Evolutionary conservation across 768 basidiomycete genomes (phyloP), one percentile per base, ranked within the genome.

Genomic region (Lactarius evosmus): DNA sequence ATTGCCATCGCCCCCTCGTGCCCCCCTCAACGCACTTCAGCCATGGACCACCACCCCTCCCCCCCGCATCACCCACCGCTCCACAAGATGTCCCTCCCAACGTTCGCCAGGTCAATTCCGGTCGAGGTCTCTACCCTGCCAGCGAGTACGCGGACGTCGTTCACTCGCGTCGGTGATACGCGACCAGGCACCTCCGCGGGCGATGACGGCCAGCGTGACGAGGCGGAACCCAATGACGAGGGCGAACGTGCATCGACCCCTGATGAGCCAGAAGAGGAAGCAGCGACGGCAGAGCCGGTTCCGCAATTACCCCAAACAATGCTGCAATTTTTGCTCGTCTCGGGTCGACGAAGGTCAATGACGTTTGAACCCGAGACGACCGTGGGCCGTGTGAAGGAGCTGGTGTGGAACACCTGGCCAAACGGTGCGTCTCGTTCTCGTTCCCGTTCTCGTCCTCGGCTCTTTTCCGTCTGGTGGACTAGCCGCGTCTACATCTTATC

Each of bases 371-470:
- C 89, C 14, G 83, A 84, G 67, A 88, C 83, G 25, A 87, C 88
- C 0, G 77, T 92, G 34, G 88, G 88, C 19, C 79, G 91, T 68
- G 86, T 91, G 32, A 92, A 92, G 74, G 91, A 93, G 75, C 81
- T 93, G 53, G 83, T 87, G 40, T 92, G 91, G 90, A 89, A 86
- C 75, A 82, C 84, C 36, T 93, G 91, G 90, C 88, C 88, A 32
- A 75, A 78, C 69, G 89, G 89, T 86, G 66, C 70, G 82, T 76
- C 33, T 40, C 34, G 53, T 27, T 62, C 17, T 32, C 27, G 25
- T 46, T 56, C 49, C 38, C n/a, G n/a, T n/a, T n/a, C n/a, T n/a
- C n/a, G n/a, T n/a, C n/a, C 29, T 60, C 34, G 19, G 33, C n/a
- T 46, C 44, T 22, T 25, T 49, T 14, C 22, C 12, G 6, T 19